These are phyloP conservation scores for Hordeum marinum DNA, from an alignment of 176 grass and related monocot genomes.

Conservation along the genomic window DNA sequence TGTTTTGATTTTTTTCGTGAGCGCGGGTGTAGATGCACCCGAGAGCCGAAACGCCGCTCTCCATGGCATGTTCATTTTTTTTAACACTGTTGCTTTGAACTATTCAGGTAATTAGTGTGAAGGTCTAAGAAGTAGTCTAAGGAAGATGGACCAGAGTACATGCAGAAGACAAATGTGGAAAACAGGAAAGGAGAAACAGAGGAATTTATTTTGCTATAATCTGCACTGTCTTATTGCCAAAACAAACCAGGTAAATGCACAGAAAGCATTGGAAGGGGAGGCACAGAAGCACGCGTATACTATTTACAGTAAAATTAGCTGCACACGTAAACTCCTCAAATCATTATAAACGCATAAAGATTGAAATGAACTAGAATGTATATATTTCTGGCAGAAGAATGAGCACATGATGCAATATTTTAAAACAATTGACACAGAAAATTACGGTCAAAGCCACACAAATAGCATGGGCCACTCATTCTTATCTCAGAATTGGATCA, in stretches of 20 bases:
- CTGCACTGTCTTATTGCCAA: not conserved
- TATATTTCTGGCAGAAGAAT: too few relatives aligned
- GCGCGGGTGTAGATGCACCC: too few relatives aligned
- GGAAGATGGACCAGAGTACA: not conserved
- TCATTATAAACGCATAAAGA: too few relatives aligned
- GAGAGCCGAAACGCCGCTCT: too few relatives aligned
- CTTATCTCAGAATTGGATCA: not conserved
- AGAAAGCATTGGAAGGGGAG: not conserved
- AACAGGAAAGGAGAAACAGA: not conserved
- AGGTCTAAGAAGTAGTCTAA: not conserved
- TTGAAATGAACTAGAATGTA: too few relatives aligned
- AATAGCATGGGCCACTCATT: not conserved
- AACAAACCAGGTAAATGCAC: not conserved
- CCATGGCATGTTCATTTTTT: not conserved
- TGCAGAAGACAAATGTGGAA: not conserved
- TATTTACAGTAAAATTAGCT: too few relatives aligned
- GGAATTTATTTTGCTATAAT: not conserved
- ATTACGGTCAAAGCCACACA: too few relatives aligned
- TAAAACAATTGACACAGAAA: not conserved
- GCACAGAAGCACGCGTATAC: too few relatives aligned
- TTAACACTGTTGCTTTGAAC: not conserved
- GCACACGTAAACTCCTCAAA: too few relatives aligned
- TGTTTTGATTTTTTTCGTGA: too few relatives aligned
- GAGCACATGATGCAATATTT: too few relatives aligned
- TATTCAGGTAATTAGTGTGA: not conserved